phyloP scores from a whole-genome alignment of 768 basidiomycete species.

The Agrocybe chaxingu region DNA sequence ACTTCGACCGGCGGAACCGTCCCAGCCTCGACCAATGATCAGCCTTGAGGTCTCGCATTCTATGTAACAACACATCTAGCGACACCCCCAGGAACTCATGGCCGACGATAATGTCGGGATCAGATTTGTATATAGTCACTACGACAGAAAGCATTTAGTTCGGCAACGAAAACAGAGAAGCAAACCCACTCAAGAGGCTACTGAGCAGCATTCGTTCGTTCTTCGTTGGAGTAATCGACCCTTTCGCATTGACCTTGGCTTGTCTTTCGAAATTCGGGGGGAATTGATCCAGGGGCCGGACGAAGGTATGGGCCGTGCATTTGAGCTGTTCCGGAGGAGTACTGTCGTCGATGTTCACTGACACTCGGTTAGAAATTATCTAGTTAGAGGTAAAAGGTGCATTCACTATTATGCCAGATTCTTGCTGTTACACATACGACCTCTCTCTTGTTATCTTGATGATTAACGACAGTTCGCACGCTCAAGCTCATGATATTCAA shows the following conservation, averaged over 20 bases:
- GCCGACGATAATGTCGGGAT: constrained; percentile 93
- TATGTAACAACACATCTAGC: constrained; percentile 85
- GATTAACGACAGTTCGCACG: constrained; percentile 88
- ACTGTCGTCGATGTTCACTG: constrained; percentile 88
- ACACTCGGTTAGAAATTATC: neutral
- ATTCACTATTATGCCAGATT: constrained; percentile 69
- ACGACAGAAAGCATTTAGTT: neutral
- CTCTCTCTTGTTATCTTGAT: constrained; percentile 91
- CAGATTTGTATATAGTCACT: constrained; percentile 80
- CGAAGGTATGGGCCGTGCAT: constrained; percentile 81
- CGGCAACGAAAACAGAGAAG: neutral
- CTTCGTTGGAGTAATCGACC: constrained; percentile 67
- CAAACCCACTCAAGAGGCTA: constrained; percentile 62
- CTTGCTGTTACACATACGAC: constrained; percentile 82
- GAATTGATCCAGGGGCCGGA: constrained; percentile 85
- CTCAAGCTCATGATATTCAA: constrained; percentile 89
- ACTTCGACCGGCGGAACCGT: constrained; percentile 79
- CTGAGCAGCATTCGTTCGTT: constrained; percentile 87
- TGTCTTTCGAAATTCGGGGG: constrained; percentile 79
- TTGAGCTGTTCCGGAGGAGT: constrained; percentile 86
- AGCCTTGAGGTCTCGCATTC: constrained; percentile 86
- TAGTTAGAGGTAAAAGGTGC: neutral
- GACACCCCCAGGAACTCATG: constrained; percentile 92
- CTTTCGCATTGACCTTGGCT: constrained; percentile 62
- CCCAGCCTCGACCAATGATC: constrained; percentile 95